These are phyloP conservation scores for Arthrobotrys entomopaga DNA, from an alignment of 2,329 filamentous ascomycete species.

Conservation along the genomic window DNA sequence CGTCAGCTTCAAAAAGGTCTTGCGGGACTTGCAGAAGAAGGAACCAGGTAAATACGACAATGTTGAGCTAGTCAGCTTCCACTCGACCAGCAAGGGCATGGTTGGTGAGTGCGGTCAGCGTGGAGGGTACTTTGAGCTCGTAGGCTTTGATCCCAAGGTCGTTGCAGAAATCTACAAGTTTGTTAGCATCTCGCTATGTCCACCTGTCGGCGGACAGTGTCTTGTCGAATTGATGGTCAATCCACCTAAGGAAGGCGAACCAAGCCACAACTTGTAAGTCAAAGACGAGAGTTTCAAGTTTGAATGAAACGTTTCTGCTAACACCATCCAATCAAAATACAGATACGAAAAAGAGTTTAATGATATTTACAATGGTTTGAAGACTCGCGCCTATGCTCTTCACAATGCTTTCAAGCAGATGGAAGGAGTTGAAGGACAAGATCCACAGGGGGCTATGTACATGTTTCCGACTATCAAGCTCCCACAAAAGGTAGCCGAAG, in stretches of 20 bases:
- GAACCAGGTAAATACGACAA: constrained; percentile 79
- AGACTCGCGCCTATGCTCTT: constrained; percentile 81
- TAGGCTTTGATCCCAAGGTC: constrained; percentile 85
- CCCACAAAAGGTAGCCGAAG: constrained; percentile 77
- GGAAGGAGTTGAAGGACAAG: constrained; percentile 92
- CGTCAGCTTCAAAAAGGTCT: constrained; percentile 90
- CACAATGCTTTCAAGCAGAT: constrained; percentile 91
- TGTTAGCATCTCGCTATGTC: constrained; percentile 94
- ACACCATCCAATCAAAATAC: background rate
- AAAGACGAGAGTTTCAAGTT: background rate
- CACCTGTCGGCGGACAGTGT: constrained; percentile 94
- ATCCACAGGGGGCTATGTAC: constrained; percentile 95
- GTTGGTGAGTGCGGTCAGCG: constrained; percentile 98
- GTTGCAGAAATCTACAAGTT: constrained; percentile 98
- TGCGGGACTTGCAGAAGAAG: constrained; percentile 82
- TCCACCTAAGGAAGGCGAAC: constrained; percentile 83
- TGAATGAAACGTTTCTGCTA: constrained; percentile 17
- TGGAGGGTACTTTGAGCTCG: constrained; percentile 95
- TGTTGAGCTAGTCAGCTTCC: constrained; percentile 88
- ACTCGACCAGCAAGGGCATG: constrained; percentile 98
- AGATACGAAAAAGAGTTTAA: constrained; percentile 86
- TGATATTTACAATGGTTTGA: constrained; percentile 80
- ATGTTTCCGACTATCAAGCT: constrained; percentile 94
- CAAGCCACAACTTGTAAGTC: constrained; percentile 74
- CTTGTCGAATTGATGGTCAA: constrained; percentile 98